Conservation (phyloP, 805 yeast species). For the Candida coquimbonensis region DNA sequence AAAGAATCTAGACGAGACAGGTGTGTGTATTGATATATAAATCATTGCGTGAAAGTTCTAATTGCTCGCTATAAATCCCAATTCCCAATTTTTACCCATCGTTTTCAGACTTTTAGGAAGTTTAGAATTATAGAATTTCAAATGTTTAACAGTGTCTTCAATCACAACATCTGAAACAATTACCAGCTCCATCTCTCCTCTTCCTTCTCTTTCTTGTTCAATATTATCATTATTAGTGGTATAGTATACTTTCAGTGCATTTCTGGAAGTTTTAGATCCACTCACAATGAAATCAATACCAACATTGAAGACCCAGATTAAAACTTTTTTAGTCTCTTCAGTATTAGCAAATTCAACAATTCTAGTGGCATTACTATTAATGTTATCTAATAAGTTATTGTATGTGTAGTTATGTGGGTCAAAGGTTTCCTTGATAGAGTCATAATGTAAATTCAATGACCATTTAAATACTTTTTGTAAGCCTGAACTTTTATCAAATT, state of each 20-base stretch:
- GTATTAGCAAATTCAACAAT: slow-evolving; percentile 24
- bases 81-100: slow-evolving; percentile 19
- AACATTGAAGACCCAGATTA: slow-evolving; percentile 47
- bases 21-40: too few species aligned
- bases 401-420: slow-evolving; percentile 32
- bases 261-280: slow-evolving; percentile 5
- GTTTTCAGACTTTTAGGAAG: slow-evolving; percentile 28
- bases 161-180: slow-evolving; percentile 27
- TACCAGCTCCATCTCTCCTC: slow-evolving; percentile 36
- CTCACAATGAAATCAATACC: slow-evolving; percentile 26
- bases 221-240: slow-evolving; percentile 26
- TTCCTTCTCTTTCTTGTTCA: slow-evolving; percentile 20
- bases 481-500: slow-evolving; percentile 25
- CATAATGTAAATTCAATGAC: slow-evolving; percentile 34
- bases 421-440: slow-evolving; percentile 23
- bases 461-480: slow-evolving; percentile 47
- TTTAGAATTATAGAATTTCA: slow-evolving; percentile 23
- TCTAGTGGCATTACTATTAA: slow-evolving; percentile 36
- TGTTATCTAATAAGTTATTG: slow-evolving; percentile 33
- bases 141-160: slow-evolving; percentile 20
- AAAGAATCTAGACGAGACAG: too few species aligned
- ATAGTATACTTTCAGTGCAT: slow-evolving; percentile 41
- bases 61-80: slow-evolving; percentile 3
- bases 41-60: not conserved
- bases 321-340: slow-evolving; percentile 10